These are phyloP conservation scores for Plasmodium sp. DNA, from an alignment of 169 alveolate species.

Conservation along the genomic window DNA sequence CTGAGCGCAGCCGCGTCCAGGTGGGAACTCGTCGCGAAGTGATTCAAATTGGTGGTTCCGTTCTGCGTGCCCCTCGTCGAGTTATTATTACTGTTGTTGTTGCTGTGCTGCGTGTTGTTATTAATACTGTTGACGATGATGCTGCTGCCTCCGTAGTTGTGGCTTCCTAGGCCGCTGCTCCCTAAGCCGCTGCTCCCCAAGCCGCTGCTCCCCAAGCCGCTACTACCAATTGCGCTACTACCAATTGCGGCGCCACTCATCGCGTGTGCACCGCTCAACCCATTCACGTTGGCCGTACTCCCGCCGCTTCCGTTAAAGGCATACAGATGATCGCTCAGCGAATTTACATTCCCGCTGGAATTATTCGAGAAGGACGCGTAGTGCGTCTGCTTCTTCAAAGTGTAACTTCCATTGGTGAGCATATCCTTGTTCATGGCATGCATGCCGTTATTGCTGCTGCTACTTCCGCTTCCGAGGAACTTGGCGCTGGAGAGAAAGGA, in stretches of 20 bases:
- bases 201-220: background rate
- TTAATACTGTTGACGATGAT: background rate
- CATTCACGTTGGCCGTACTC: background rate
- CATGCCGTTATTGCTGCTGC: background rate
- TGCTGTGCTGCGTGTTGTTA: background rate
- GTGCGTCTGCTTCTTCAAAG: constrained; percentile 41
- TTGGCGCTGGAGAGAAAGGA: constrained; percentile 13
- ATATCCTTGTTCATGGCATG: constrained; percentile 1
- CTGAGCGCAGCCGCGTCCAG: background rate
- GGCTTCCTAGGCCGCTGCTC: background rate
- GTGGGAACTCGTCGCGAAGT: background rate
- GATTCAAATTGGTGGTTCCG: background rate
- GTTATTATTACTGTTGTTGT: background rate
- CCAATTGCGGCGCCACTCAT: background rate
- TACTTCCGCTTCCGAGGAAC: background rate
- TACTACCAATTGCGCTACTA: background rate
- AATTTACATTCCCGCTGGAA: background rate
- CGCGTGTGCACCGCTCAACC: background rate
- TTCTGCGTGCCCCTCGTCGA: background rate
- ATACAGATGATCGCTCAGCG: constrained; percentile 1
- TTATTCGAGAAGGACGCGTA: constrained; percentile 43
- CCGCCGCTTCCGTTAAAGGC: background rate
- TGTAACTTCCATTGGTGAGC: background rate
- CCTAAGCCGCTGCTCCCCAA: background rate
- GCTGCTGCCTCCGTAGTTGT: background rate